Evolutionary conservation across 2,329 filamentous ascomycete species (phyloP).

Genomic region (Epichloe aotearoae): DNA sequence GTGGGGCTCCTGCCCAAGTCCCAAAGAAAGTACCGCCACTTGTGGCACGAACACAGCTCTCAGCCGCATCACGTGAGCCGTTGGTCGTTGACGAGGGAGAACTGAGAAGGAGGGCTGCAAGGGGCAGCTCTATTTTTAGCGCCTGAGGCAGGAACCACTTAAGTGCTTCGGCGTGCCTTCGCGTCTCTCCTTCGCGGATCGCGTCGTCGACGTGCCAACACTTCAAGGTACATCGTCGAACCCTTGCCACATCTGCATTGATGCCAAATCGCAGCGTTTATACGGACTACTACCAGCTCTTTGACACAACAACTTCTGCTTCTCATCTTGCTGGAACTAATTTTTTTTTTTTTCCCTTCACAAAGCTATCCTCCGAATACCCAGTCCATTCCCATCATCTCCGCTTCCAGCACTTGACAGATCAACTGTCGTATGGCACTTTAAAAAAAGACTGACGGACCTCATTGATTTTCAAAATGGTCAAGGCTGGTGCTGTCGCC

Average conservation of each 20-base stretch:
- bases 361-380: background rate
- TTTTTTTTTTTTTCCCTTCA: background rate
- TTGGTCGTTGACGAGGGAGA: background rate
- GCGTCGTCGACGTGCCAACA: conserved; percentile 25
- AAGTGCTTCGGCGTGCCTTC: conserved; percentile 26
- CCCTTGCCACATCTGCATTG: conserved; percentile 8
- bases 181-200: conserved; percentile 21
- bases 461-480: conserved; percentile 27
- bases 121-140: background rate
- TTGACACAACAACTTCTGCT: background rate
- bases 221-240: conserved; percentile 13
- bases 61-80: conserved; percentile 17
- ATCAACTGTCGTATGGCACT: background rate
- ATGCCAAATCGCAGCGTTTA: background rate
- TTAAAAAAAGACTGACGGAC: background rate
- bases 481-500: conserved; percentile 25
- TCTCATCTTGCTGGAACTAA: background rate
- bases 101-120: background rate
- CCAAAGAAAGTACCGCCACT: background rate
- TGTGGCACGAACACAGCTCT: background rate
- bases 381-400: background rate
- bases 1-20: background rate
- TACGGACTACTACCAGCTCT: background rate
- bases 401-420: background rate
- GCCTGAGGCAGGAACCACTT: conserved; percentile 23